Evolutionary conservation across 169 alveolate species (phyloP).

Genomic region (Theileria annulata): DNA sequence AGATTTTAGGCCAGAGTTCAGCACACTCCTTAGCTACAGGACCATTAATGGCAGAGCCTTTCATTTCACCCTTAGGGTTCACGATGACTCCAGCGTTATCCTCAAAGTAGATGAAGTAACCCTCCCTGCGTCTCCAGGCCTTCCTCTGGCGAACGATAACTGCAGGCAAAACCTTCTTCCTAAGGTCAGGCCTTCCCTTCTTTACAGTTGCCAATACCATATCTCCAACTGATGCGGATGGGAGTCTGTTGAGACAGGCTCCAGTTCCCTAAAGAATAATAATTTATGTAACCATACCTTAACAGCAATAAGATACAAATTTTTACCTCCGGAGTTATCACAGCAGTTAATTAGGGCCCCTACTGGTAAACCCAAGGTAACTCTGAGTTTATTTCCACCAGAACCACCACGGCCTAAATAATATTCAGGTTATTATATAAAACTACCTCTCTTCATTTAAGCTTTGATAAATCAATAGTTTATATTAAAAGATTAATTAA

Average conservation of each 20-base stretch:
- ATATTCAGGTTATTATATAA: background rate
- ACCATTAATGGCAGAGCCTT: constrained; percentile 99
- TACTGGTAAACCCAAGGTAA: constrained; percentile 95
- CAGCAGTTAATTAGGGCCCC: constrained; percentile 98
- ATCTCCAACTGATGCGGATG: constrained; percentile 99
- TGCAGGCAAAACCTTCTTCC: constrained; percentile 97
- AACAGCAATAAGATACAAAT: constrained; percentile 96
- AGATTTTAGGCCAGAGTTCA: constrained; percentile 99
- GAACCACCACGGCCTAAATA: constrained; percentile 78
- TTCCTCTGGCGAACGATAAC: constrained; percentile 98
- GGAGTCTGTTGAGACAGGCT: constrained; percentile 95
- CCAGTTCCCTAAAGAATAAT: constrained; percentile 86
- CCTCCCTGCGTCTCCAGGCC: constrained; percentile 99
- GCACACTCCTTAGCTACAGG: constrained; percentile 99
- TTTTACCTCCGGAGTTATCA: constrained; percentile 99
- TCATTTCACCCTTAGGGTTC: constrained; percentile 99
- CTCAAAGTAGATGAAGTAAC: constrained; percentile 96
- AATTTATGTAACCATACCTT: constrained; percentile 68
- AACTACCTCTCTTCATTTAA: constrained; percentile 67
- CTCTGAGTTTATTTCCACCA: constrained; percentile 78
- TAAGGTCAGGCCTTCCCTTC: constrained; percentile 98
- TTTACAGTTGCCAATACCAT: constrained; percentile 96
- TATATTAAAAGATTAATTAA: background rate
- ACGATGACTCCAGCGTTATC: constrained; percentile 99
- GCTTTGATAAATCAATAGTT: background rate